These are phyloP conservation scores for Candida oleophila DNA, from an alignment of 805 yeast species.

Conservation along the genomic window DNA sequence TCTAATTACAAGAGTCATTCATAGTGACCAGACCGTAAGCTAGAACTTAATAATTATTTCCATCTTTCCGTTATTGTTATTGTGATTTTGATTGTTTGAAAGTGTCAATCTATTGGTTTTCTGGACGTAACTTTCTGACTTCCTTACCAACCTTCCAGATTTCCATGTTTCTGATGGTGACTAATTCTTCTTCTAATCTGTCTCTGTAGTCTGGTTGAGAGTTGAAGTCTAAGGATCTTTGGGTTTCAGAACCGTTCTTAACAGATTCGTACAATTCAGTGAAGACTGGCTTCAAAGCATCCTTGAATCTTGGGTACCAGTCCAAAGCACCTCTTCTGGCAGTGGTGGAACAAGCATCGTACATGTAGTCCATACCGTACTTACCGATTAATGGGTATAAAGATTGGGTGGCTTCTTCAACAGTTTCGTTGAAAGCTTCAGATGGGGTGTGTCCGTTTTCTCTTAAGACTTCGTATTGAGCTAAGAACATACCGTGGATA, in stretches of 20 bases:
- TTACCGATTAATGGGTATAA: slow-evolving; percentile 98
- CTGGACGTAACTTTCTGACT: slow-evolving; percentile 99
- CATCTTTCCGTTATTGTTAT: no score
- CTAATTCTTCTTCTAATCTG: slow-evolving; percentile 89
- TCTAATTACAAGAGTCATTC: slow-evolving; percentile 1
- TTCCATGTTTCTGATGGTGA: slow-evolving; percentile 93
- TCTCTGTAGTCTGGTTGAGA: slow-evolving; percentile 97
- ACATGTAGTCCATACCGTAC: slow-evolving; percentile 99
- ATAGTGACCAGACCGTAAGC: slow-evolving; percentile 17
- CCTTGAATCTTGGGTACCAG: slow-evolving; percentile 99
- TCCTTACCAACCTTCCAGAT: slow-evolving; percentile 99
- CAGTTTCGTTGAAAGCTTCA: slow-evolving; percentile 99
- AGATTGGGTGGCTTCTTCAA: slow-evolving; percentile 99
- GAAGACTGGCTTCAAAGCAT: slow-evolving; percentile 98
- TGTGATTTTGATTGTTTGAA: no score
- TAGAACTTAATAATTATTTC: slow-evolving; percentile 8
- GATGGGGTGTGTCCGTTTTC: slow-evolving; percentile 99
- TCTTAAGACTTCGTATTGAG: slow-evolving; percentile 99
- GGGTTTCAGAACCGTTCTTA: slow-evolving; percentile 94
- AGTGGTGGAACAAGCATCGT: slow-evolving; percentile 99
- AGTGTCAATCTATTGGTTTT: slow-evolving; percentile 78
- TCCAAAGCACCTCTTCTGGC: slow-evolving; percentile 99
- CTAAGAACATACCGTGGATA: slow-evolving; percentile 99
- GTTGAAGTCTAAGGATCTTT: slow-evolving; percentile 98
- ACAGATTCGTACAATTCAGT: slow-evolving; percentile 93